Evolutionary conservation across 495 filamentous ascomycete species (phyloP).

Genomic region (Aspergillus panamensis): DNA sequence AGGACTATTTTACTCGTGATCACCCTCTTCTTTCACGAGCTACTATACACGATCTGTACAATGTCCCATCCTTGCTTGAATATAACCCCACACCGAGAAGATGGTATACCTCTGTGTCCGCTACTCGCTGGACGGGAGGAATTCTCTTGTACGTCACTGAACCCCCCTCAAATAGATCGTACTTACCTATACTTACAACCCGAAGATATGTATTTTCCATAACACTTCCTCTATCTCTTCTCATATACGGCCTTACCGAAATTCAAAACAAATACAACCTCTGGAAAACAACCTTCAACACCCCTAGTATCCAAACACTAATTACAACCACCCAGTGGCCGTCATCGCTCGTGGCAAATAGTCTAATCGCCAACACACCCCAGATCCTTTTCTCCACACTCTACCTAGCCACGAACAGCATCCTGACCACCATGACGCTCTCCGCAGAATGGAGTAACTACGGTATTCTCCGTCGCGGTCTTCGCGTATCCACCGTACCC

Average conservation of each 20-base stretch:
- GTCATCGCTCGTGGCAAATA: constrained; percentile 2
- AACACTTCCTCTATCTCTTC: background rate
- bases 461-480: constrained; percentile 25
- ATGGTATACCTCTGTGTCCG: background rate
- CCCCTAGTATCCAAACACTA: background rate
- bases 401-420: constrained; percentile 39
- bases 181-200: background rate
- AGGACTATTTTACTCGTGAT: constrained; percentile 9
- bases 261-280: background rate
- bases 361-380: constrained; percentile 32
- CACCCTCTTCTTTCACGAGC: constrained; percentile 10
- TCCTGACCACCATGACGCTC: constrained; percentile 42
- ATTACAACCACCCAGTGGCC: constrained; percentile 3
- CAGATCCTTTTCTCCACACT: constrained; percentile 43
- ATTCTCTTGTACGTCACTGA: background rate
- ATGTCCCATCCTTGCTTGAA: background rate
- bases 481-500: constrained; percentile 46
- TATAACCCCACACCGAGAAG: background rate
- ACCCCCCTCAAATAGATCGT: background rate
- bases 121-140: background rate
- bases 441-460: constrained; percentile 33
- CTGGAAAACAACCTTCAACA: constrained; percentile 26
- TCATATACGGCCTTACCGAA: background rate
- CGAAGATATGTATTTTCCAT: background rate
- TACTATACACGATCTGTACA: background rate